Conservation (phyloP, 2,329 filamentous ascomycete genomes). For the Penicillium sp. region DNA sequence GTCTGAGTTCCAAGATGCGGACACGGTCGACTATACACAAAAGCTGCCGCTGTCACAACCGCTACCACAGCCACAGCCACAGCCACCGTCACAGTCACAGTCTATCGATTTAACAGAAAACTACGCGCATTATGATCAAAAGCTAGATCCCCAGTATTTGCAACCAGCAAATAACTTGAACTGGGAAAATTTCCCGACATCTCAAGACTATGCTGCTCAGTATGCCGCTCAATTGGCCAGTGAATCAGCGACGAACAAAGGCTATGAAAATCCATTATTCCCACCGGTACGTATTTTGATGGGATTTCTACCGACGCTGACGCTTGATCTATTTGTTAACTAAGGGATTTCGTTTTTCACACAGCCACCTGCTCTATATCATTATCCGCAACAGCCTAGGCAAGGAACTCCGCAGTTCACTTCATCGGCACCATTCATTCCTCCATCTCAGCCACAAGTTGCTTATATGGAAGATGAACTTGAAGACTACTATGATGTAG, state of each 20-base stretch:
- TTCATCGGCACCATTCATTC: slow-evolving; percentile 11
- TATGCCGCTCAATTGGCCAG: slow-evolving; percentile 1
- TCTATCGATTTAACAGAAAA: background rate
- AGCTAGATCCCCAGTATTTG: background rate
- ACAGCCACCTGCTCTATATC: slow-evolving; percentile 7
- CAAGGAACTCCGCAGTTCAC: slow-evolving; percentile 5
- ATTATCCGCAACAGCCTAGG: slow-evolving; percentile 13
- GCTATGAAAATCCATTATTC: slow-evolving; percentile 1
- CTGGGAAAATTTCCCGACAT: slow-evolving; percentile 8
- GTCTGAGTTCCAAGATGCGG: background rate
- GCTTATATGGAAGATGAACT: slow-evolving; percentile 57
- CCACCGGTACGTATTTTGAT: slow-evolving; percentile 8
- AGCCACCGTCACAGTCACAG: background rate
- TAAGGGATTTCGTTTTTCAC: too few relatives aligned
- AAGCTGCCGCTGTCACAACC: background rate
- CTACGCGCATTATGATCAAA: background rate
- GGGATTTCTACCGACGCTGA: too few relatives aligned
- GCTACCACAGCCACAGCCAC: background rate
- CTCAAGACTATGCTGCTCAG: background rate
- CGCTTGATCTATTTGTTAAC: too few relatives aligned
- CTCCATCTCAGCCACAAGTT: slow-evolving; percentile 23
- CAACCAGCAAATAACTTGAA: slow-evolving; percentile 13
- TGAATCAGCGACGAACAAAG: background rate
- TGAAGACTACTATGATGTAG: slow-evolving; percentile 66
- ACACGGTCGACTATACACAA: background rate